Conservation (phyloP, 345 rosid species). For the Euphorbia lathyris region DNA sequence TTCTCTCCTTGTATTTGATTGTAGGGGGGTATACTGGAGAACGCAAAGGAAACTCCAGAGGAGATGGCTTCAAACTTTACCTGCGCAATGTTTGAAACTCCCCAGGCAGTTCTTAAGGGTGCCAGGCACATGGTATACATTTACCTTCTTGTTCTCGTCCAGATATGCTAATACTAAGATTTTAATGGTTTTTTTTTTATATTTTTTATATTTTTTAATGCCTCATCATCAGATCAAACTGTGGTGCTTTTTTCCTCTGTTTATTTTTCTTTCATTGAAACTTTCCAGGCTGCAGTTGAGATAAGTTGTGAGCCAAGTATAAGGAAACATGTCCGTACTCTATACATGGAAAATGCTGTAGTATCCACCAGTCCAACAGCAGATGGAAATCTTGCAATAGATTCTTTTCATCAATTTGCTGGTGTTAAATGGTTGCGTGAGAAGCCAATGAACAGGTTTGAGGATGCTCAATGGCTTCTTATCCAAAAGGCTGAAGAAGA, state of each 20-base stretch:
- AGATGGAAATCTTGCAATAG: constrained; percentile 77
- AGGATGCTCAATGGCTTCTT: constrained; percentile 95
- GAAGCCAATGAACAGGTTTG: constrained; percentile 78
- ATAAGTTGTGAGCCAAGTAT: constrained; percentile 95
- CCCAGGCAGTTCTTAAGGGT: constrained; percentile 91
- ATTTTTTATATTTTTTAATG: background rate
- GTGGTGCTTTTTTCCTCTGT: constrained; percentile 8
- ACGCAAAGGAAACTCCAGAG: constrained; percentile 94
- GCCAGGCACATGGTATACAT: constrained; percentile 93
- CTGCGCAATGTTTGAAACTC: constrained; percentile 84
- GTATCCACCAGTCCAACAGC: constrained; percentile 88
- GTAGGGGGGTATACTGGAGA: constrained; percentile 70
- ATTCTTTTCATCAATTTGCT: constrained; percentile 85
- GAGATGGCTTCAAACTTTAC: constrained; percentile 89
- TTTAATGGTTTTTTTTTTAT: background rate
- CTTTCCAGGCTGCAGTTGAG: constrained; percentile 85
- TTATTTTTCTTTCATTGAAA: background rate
- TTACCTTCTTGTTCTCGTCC: background rate
- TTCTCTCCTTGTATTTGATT: constrained; percentile 26
- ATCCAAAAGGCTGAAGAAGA: constrained; percentile 99
- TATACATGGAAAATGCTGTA: constrained; percentile 77
- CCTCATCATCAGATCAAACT: background rate
- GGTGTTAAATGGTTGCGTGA: constrained; percentile 91
- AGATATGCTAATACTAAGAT: background rate
- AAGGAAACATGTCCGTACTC: constrained; percentile 64